Conservation (phyloP, 805 yeast genomes). For the Maudiozyma barnettii region DNA sequence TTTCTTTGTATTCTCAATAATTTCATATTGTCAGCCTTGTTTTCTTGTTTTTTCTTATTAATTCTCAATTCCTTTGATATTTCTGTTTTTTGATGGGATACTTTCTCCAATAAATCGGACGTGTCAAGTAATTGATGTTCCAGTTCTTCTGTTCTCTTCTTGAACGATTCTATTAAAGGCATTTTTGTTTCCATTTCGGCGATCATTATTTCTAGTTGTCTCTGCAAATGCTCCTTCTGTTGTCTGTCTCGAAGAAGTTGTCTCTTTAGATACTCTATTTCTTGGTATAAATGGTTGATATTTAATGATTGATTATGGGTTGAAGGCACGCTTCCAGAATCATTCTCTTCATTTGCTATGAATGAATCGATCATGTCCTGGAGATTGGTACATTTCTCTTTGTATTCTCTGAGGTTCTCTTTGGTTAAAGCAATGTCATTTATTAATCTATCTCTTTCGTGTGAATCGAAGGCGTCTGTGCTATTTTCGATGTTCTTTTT, state of each 20-base stretch:
- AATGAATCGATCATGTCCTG: constrained; percentile 39
- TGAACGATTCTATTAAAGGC: constrained; percentile 64
- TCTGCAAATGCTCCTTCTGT: constrained; percentile 59
- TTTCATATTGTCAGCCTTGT: constrained; percentile 30
- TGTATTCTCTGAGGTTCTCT: constrained; percentile 23
- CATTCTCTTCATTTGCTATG: constrained; percentile 13
- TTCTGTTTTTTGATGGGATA: constrained; percentile 40
- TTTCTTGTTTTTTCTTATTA: constrained; percentile 16
- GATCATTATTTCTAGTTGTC: constrained; percentile 61
- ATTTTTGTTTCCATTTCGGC: constrained; percentile 68
- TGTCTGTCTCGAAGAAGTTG: constrained; percentile 61
- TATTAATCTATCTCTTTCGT: constrained; percentile 19
- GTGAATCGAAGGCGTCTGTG: not conserved
- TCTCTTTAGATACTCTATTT: constrained; percentile 40
- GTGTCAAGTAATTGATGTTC: constrained; percentile 50
- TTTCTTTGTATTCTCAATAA: constrained; percentile 46
- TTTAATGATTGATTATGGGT: not conserved
- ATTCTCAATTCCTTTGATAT: constrained; percentile 22
- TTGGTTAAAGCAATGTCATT: constrained; percentile 21
- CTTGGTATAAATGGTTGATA: not conserved
- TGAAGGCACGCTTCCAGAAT: not conserved
- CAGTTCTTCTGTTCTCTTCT: constrained; percentile 45
- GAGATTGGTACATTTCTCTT: constrained; percentile 30
- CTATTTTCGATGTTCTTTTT: constrained; percentile 40
- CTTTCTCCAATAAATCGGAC: constrained; percentile 44